Percentiles rank a stretch among this genome's conserved stretches.
Conservation (phyloP, 345 rosid species). For the Dipteronia dyeriana region DNA sequence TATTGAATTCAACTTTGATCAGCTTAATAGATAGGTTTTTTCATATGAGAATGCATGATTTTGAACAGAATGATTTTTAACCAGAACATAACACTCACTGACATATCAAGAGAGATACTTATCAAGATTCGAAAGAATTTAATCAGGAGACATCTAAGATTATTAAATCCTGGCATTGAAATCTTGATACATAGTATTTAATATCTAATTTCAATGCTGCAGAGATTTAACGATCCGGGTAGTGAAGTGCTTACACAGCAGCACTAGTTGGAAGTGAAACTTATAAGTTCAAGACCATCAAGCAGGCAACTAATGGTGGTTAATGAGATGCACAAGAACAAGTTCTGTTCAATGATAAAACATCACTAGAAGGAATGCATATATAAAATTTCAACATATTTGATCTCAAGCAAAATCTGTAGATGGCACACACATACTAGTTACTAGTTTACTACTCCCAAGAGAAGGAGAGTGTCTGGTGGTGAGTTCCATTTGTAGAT, state of each 20-base stretch:
- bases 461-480: conserved; percentile 52
- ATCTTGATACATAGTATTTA: background rate
- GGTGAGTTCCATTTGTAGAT: conserved; percentile 40
- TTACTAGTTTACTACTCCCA: conserved; percentile 72
- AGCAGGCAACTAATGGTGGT: background rate
- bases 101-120: too few relatives aligned
- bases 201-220: background rate
- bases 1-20: background rate
- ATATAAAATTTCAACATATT: background rate
- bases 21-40: too few relatives aligned
- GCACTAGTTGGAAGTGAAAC: background rate
- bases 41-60: too few relatives aligned
- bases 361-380: background rate
- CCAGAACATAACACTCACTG: too few relatives aligned
- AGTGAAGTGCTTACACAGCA: background rate
- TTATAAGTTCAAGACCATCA: background rate
- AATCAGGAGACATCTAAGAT: background rate
- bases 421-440: conserved; percentile 15
- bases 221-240: background rate
- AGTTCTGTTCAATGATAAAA: background rate
- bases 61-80: too few relatives aligned
- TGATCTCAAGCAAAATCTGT: conserved; percentile 1
- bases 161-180: background rate
- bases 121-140: too few relatives aligned
- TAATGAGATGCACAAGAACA: background rate